A percentile compares a stretch with the other conserved stretches of the same genome.
phyloP scores from a whole-genome alignment of 257 asterid species.

The Cordia subcordata region DNA sequence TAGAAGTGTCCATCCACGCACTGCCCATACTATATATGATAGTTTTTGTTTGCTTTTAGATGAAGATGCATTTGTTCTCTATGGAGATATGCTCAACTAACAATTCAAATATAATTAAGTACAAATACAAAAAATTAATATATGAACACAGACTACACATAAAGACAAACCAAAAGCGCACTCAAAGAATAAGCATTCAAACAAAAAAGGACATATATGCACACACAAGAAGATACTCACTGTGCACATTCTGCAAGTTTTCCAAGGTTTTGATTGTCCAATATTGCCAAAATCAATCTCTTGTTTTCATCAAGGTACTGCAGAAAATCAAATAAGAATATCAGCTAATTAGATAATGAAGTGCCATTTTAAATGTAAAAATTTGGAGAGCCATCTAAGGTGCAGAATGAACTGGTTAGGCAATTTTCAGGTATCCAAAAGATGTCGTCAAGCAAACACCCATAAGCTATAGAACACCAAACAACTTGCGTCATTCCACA shows the following conservation, averaged over 20 bases:
- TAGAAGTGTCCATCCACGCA: too few species aligned
- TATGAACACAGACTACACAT: background rate
- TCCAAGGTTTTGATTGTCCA: conserved; percentile 96
- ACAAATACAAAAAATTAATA: too few species aligned
- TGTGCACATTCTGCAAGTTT: conserved; percentile 94
- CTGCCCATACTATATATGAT: too few species aligned
- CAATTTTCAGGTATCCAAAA: background rate
- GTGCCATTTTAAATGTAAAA: background rate
- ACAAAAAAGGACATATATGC: background rate
- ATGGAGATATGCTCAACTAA: too few species aligned
- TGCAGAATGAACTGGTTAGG: background rate
- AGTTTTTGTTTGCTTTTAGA: too few species aligned
- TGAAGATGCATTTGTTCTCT: too few species aligned
- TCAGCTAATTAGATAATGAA: background rate
- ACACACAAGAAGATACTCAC: conserved; percentile 39
- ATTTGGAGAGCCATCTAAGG: background rate
- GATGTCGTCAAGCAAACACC: background rate
- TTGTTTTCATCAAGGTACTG: conserved; percentile 98
- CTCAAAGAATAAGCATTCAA: background rate
- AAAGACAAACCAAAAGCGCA: background rate
- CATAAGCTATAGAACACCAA: background rate
- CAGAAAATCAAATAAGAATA: conserved; percentile 13
- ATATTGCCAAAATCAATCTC: conserved; percentile 81
- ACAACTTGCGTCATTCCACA: too few species aligned
- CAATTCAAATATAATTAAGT: too few species aligned